phyloP scores from a whole-genome alignment of 805 yeast species.

The Candida rishiriensis region DNA sequence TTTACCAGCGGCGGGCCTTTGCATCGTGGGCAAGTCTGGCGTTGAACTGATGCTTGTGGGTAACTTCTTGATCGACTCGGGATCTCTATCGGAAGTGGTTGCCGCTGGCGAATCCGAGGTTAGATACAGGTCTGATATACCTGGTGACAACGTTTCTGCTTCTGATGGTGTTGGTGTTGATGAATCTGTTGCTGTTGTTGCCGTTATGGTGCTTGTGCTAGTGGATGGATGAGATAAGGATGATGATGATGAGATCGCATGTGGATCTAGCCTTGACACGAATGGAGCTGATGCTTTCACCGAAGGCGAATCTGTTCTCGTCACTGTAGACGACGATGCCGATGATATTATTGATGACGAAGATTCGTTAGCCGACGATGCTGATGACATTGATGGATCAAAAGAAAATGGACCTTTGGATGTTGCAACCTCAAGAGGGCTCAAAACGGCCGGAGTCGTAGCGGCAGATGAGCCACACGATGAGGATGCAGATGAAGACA shows the following conservation, averaged over 20 bases:
- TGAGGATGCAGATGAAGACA: background rate
- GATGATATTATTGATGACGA: background rate
- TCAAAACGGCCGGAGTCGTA: background rate
- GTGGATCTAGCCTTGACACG: too few relatives aligned
- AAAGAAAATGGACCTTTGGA: background rate
- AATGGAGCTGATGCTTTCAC: too few relatives aligned
- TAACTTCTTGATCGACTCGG: background rate
- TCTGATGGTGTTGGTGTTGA: too few relatives aligned
- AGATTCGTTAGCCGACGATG: background rate
- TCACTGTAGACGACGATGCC: background rate
- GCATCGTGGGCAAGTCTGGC: slow-evolving; percentile 29
- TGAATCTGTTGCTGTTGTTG: too few relatives aligned
- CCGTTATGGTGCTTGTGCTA: too few relatives aligned
- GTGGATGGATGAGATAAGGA: too few relatives aligned
- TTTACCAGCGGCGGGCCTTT: slow-evolving; percentile 25
- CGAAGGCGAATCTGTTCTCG: background rate
- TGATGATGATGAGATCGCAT: too few relatives aligned
- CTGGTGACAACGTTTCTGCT: too few relatives aligned
- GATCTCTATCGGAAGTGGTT: background rate
- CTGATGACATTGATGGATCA: background rate
- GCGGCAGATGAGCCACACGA: background rate
- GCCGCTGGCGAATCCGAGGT: too few relatives aligned
- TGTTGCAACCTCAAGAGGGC: background rate
- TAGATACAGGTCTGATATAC: too few relatives aligned
- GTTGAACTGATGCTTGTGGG: slow-evolving; percentile 14